Conservation (phyloP, 768 basidiomycete genomes). For the Harrya chromipes region DNA sequence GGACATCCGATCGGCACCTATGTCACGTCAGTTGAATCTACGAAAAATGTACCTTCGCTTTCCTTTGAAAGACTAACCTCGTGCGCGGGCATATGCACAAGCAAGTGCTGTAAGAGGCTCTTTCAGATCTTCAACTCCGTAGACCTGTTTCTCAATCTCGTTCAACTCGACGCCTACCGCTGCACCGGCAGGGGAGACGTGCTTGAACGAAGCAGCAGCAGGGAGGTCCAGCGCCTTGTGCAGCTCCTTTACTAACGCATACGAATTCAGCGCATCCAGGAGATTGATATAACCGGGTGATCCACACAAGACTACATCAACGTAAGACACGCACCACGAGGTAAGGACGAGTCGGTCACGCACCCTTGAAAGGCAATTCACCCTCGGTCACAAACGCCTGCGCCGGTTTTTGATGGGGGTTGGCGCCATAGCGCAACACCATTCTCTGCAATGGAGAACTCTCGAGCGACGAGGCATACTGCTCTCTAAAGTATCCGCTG, state of each 20-base stretch:
- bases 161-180: slow-evolving; percentile 86
- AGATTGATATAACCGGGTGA: slow-evolving; percentile 99
- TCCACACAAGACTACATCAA: slow-evolving; percentile 70
- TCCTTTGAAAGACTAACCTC: slow-evolving; percentile 51
- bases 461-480: slow-evolving; percentile 88
- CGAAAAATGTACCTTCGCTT: not conserved
- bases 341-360: not conserved
- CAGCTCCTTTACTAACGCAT: slow-evolving; percentile 92
- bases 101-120: slow-evolving; percentile 87
- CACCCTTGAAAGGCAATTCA: slow-evolving; percentile 91
- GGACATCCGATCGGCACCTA: slow-evolving; percentile 98
- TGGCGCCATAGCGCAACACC: slow-evolving; percentile 90
- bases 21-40: slow-evolving; percentile 7
- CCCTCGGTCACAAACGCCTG: slow-evolving; percentile 92
- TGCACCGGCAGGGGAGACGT: slow-evolving; percentile 97
- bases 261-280: slow-evolving; percentile 95
- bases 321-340: slow-evolving; percentile 1
- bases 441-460: slow-evolving; percentile 78
- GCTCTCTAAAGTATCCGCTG: slow-evolving; percentile 92
- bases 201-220: slow-evolving; percentile 98
- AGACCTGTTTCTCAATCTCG: slow-evolving; percentile 87
- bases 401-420: slow-evolving; percentile 98
- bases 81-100: slow-evolving; percentile 91
- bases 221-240: slow-evolving; percentile 84
- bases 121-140: slow-evolving; percentile 94